These are phyloP conservation scores for Colletotrichum tabaci DNA, from an alignment of 2,329 filamentous ascomycete species.

Conservation along the genomic window DNA sequence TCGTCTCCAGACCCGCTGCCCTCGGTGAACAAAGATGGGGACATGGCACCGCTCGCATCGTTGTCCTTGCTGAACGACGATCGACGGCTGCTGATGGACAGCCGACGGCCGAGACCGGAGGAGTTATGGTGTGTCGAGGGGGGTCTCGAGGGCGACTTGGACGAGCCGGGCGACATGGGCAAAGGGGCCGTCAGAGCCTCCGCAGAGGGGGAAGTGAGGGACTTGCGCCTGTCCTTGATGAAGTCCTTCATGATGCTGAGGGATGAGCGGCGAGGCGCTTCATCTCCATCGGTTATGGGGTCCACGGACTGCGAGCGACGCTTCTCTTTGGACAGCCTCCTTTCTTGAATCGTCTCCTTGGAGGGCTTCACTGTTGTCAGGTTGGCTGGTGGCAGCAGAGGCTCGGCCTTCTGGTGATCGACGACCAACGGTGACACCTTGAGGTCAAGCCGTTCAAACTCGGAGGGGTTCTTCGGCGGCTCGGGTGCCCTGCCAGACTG, in stretches of 20 bases:
- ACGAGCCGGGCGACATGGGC: conserved; percentile 49
- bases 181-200: conserved; percentile 54
- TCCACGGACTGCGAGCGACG: conserved; percentile 55
- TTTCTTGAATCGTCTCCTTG: conserved; percentile 65
- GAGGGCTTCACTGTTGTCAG: conserved; percentile 47
- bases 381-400: conserved; percentile 48
- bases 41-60: conserved; percentile 48
- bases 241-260: conserved; percentile 73
- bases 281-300: conserved; percentile 52
- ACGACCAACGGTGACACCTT: conserved; percentile 73
- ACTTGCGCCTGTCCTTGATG: conserved; percentile 72
- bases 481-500: conserved; percentile 61
- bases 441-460: conserved; percentile 65
- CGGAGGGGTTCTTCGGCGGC: conserved; percentile 56
- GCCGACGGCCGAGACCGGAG: conserved; percentile 70
- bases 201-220: conserved; percentile 63
- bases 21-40: conserved; percentile 61
- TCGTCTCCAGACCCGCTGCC: conserved; percentile 64
- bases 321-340: conserved; percentile 61
- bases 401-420: conserved; percentile 65
- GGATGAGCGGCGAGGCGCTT: conserved; percentile 68
- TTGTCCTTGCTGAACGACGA: conserved; percentile 67
- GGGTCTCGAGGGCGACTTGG: conserved; percentile 62
- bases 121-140: conserved; percentile 58
- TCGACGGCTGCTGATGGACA: conserved; percentile 75